Conservation (phyloP, 1,284 basidiomycete species). For the Crepidotus sp. region DNA sequence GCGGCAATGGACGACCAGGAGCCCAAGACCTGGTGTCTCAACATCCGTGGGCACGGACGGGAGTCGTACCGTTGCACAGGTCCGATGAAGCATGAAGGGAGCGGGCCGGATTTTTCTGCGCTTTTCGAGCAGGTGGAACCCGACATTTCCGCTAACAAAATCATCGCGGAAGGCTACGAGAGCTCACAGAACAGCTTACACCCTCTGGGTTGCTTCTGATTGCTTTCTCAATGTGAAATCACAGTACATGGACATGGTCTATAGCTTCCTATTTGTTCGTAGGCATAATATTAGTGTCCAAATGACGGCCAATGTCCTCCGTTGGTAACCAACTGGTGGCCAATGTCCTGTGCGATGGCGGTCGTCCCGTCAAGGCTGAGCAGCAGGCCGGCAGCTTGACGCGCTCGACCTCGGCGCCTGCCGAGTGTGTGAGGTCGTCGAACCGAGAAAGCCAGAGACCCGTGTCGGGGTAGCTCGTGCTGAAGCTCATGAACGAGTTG, state of each 20-base stretch:
- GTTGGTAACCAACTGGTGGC: slow-evolving; percentile 91
- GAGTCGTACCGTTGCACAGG: background rate
- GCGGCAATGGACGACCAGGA: background rate
- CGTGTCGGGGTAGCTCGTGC: slow-evolving; percentile 98
- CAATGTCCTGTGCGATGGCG: slow-evolving; percentile 97
- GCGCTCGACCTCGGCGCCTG: slow-evolving; percentile 84
- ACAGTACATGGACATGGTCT: too few relatives aligned
- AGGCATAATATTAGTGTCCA: too few relatives aligned
- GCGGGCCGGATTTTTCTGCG: background rate
- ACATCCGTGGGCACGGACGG: background rate
- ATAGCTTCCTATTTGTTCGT: too few relatives aligned
- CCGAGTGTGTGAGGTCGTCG: slow-evolving; percentile 90
- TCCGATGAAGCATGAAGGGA: background rate
- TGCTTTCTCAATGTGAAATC: too few relatives aligned
- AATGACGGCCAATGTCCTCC: too few relatives aligned
- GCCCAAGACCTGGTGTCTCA: background rate
- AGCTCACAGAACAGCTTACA: background rate
- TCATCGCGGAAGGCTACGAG: background rate
- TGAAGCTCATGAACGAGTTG: slow-evolving; percentile 99
- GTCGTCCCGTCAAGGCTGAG: slow-evolving; percentile 92
- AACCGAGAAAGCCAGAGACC: slow-evolving; percentile 97
- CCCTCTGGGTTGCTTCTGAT: background rate
- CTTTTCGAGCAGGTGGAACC: background rate
- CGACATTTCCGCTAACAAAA: background rate
- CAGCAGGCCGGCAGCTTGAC: slow-evolving; percentile 92